Conservation (phyloP, 257 asterid species). For the Salvia miltiorrhiza region DNA sequence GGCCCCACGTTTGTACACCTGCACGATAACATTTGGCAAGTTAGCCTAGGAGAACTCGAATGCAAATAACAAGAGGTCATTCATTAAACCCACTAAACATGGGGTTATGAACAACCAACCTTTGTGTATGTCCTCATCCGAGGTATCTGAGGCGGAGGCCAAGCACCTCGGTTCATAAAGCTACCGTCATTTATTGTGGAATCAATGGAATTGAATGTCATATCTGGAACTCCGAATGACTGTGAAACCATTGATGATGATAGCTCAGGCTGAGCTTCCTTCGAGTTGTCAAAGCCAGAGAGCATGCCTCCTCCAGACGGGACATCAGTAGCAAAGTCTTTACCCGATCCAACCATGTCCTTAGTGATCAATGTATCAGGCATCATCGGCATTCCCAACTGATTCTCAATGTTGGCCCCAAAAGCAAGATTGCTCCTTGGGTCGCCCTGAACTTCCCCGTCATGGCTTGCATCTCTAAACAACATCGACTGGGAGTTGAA, state of each 20-base stretch:
- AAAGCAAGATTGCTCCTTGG: constrained; percentile 50
- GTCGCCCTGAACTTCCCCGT: constrained; percentile 62
- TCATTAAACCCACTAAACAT: background rate
- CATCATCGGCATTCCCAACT: constrained; percentile 64
- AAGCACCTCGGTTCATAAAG: constrained; percentile 68
- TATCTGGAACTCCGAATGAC: constrained; percentile 94
- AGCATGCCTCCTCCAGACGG: constrained; percentile 65
- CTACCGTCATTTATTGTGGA: constrained; percentile 62
- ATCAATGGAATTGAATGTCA: constrained; percentile 79
- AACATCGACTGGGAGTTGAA: constrained; percentile 66
- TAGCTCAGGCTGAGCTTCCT: constrained; percentile 79
- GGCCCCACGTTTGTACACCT: constrained; percentile 99
- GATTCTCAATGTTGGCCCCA: constrained; percentile 55
- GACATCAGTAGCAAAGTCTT: constrained; percentile 50
- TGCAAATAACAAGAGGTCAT: background rate
- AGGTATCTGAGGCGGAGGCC: constrained; percentile 88
- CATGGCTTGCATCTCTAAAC: constrained; percentile 62
- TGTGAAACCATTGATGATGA: constrained; percentile 92
- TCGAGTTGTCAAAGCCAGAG: constrained; percentile 56
- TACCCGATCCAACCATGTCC: constrained; percentile 50
- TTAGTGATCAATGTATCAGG: constrained; percentile 57
- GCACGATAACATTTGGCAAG: constrained; percentile 18
- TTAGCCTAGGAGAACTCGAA: constrained; percentile 14
- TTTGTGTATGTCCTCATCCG: constrained; percentile 84
- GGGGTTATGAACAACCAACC: constrained; percentile 37